Percentiles rank a stretch among this genome's conserved stretches.
Evolutionary conservation across 139 green algal species (phyloP).

Genomic region (Tetratostichococcus sp.): DNA sequence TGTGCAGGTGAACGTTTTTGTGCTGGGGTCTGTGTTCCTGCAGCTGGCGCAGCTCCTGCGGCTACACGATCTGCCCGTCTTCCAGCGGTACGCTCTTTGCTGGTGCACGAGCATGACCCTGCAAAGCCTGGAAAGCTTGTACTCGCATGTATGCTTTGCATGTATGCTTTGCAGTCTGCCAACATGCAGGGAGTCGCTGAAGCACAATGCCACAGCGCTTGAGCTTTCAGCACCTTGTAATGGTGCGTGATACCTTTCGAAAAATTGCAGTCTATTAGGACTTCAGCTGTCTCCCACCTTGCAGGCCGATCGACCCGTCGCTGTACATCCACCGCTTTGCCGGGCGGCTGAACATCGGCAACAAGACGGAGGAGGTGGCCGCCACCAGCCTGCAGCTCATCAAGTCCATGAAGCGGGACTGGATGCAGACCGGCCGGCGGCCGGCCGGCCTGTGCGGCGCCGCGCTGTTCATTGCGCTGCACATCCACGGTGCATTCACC

Average conservation of each 20-base stretch:
- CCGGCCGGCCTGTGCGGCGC: slow-evolving; percentile 91
- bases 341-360: slow-evolving; percentile 44
- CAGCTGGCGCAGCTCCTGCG: slow-evolving; percentile 85
- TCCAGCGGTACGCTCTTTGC: slow-evolving; percentile 30
- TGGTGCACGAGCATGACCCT: too few relatives aligned
- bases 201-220: too few relatives aligned
- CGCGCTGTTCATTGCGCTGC: slow-evolving; percentile 87
- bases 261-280: too few relatives aligned
- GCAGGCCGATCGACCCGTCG: slow-evolving; percentile 84
- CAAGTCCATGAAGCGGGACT: slow-evolving; percentile 97
- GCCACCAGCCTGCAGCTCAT: slow-evolving; percentile 88
- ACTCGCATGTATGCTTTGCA: too few relatives aligned
- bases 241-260: too few relatives aligned
- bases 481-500: slow-evolving; percentile 75
- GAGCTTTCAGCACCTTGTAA: too few relatives aligned
- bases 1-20: slow-evolving; percentile 56
- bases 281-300: neutral
- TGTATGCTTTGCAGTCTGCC: too few relatives aligned
- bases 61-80: slow-evolving; percentile 78
- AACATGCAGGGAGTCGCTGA: too few relatives aligned
- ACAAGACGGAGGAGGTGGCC: slow-evolving; percentile 40
- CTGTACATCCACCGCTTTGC: slow-evolving; percentile 95
- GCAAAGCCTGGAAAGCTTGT: too few relatives aligned
- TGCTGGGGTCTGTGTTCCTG: slow-evolving; percentile 84
- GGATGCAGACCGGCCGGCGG: slow-evolving; percentile 94